phyloP scores from a whole-genome alignment of 2,329 filamentous ascomycete genomes.

The Raffaelea deltoideospora region DNA sequence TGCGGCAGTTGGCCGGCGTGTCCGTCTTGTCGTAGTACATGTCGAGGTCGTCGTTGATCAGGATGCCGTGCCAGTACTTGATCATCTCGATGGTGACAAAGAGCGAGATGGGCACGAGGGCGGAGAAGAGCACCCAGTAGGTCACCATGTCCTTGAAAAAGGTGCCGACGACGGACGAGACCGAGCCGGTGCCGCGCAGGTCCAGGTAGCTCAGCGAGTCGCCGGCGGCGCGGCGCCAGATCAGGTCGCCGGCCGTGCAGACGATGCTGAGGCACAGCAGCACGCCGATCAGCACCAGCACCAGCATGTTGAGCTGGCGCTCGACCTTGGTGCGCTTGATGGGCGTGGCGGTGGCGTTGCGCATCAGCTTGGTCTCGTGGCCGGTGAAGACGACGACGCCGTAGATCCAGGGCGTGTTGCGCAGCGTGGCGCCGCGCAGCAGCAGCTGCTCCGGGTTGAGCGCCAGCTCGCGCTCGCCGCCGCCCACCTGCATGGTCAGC shows the following conservation, averaged over 20 bases:
- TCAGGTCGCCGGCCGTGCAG: conserved; percentile 80
- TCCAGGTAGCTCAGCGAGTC: conserved; percentile 57
- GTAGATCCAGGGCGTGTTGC: conserved; percentile 95
- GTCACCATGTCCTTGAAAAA: conserved; percentile 94
- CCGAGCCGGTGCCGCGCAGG: conserved; percentile 44
- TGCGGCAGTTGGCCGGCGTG: conserved; percentile 88
- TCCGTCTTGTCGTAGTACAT: conserved; percentile 96
- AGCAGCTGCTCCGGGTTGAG: conserved; percentile 86
- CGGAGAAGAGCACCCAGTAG: conserved; percentile 96
- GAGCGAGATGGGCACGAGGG: conserved; percentile 89
- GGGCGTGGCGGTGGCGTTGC: conserved; percentile 89
- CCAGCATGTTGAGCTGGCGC: conserved; percentile 81
- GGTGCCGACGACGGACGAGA: conserved; percentile 47
- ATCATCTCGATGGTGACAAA: conserved; percentile 97
- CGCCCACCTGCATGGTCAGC: conserved; percentile 75
- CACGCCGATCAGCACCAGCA: conserved; percentile 76
- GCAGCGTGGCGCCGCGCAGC: conserved; percentile 78
- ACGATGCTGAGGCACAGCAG: conserved; percentile 74
- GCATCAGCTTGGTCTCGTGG: conserved; percentile 97
- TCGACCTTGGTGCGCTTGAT: conserved; percentile 98
- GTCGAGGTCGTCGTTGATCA: conserved; percentile 94
- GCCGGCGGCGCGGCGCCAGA: conserved; percentile 52
- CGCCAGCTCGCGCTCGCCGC: conserved; percentile 83
- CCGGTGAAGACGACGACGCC: conserved; percentile 93
- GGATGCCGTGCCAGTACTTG: conserved; percentile 94